These are phyloP conservation scores for Cyberlindnera nakhonratchasimensis DNA, from an alignment of 805 yeast genomes.

Conservation along the genomic window DNA sequence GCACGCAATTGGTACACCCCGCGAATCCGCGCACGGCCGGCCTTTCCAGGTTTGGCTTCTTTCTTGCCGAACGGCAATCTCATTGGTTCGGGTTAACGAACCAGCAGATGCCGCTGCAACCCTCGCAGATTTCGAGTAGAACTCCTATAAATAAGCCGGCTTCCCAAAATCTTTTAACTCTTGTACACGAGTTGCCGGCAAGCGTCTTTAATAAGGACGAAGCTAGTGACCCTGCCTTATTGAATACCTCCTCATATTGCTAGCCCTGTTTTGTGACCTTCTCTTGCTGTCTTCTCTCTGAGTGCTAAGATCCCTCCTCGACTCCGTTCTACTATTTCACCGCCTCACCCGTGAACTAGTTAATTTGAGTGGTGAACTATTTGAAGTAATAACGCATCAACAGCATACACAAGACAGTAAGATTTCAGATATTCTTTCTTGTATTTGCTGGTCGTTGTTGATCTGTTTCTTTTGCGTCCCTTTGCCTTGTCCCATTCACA, in stretches of 20 bases:
- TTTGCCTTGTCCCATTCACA: too few species aligned
- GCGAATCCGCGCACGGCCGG: slow-evolving; percentile 10
- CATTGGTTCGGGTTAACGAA: slow-evolving; percentile 9
- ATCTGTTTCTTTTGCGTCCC: too few species aligned
- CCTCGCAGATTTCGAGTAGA: slow-evolving; percentile 4
- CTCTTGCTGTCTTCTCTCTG: not conserved
- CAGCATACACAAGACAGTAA: too few species aligned
- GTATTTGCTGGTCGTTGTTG: too few species aligned
- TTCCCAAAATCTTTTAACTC: slow-evolving; percentile 4
- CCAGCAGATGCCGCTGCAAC: slow-evolving; percentile 11
- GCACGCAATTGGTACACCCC: slow-evolving; percentile 6
- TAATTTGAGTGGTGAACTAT: too few species aligned
- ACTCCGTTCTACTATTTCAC: not conserved
- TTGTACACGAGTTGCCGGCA: not conserved
- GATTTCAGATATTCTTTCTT: too few species aligned
- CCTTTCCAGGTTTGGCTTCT: slow-evolving; percentile 2
- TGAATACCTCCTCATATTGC: too few species aligned
- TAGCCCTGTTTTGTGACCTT: too few species aligned
- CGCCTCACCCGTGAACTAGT: too few species aligned
- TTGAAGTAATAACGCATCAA: too few species aligned
- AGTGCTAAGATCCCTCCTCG: not conserved
- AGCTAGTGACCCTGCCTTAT: too few species aligned
- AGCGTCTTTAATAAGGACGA: not conserved
- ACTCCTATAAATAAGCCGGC: slow-evolving; percentile 10
- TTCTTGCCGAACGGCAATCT: slow-evolving; percentile 1